phyloP scores from a whole-genome alignment of 768 basidiomycete species.

The Leccinum ochraceum region DNA sequence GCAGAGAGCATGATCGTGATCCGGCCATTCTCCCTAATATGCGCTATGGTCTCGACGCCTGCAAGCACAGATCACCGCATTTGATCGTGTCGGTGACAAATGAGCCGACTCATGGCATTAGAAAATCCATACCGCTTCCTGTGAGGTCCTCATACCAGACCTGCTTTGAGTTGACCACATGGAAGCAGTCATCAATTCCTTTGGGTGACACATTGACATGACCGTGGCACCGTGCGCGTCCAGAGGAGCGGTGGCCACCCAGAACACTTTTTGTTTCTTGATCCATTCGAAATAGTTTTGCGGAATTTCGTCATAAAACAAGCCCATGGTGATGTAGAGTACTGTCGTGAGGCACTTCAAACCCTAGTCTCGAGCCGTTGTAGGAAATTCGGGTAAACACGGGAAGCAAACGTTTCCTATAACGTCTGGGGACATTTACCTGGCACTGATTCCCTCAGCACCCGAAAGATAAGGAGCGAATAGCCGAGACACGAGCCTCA shows the following conservation, averaged over 20 bases:
- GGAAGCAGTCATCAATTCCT: conserved; percentile 63
- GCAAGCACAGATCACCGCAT: neutral
- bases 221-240: conserved; percentile 48
- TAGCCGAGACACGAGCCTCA: too few species aligned
- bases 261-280: conserved; percentile 63
- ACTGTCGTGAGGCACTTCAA: neutral
- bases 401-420: too few species aligned
- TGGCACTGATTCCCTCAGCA: too few species aligned
- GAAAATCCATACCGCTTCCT: conserved; percentile 53
- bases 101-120: neutral
- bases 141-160: conserved; percentile 78
- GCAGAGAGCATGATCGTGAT: conserved; percentile 65
- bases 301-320: conserved; percentile 62
- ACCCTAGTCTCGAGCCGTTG: neutral
- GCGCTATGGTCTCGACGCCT: conserved; percentile 66
- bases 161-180: conserved; percentile 50
- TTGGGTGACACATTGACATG: conserved; percentile 73
- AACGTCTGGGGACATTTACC: too few species aligned
- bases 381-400: too few species aligned
- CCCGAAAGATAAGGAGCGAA: too few species aligned
- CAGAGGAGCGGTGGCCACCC: conserved; percentile 70
- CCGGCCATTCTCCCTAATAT: conserved; percentile 61
- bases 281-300: conserved; percentile 57
- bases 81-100: neutral
- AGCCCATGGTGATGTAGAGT: conserved; percentile 43